These are phyloP conservation scores for Brassica nigra DNA, from an alignment of 345 rosid species.

Conservation along the genomic window DNA sequence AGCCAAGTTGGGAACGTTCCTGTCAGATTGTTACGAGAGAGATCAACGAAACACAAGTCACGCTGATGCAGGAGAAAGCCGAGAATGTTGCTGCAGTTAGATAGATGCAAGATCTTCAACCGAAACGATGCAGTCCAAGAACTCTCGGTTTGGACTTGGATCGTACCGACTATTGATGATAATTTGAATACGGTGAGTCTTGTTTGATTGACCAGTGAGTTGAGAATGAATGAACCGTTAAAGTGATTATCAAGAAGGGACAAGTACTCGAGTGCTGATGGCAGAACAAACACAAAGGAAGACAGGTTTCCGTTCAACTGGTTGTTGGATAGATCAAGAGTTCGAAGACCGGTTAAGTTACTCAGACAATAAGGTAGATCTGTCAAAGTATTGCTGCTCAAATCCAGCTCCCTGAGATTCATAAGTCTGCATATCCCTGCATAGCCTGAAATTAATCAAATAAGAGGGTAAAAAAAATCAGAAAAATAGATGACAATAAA, in stretches of 20 bases:
- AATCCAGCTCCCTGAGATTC: slow-evolving; percentile 33
- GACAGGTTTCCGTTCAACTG: slow-evolving; percentile 27
- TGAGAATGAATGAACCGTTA: slow-evolving; percentile 28
- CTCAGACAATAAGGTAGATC: slow-evolving; percentile 22
- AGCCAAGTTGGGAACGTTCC: slow-evolving; percentile 37
- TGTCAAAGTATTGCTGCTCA: slow-evolving; percentile 27
- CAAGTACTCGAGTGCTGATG: slow-evolving; percentile 26
- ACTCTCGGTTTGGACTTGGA: slow-evolving; percentile 23
- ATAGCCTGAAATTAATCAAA: slow-evolving; percentile 20
- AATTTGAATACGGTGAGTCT: slow-evolving; percentile 29
- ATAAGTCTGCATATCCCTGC: slow-evolving; percentile 26
- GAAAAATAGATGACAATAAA: neutral
- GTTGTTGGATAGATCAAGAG: slow-evolving; percentile 37
- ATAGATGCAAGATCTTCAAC: slow-evolving; percentile 19
- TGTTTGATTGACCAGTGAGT: slow-evolving; percentile 31
- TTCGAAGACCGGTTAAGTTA: slow-evolving; percentile 25
- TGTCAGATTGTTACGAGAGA: slow-evolving; percentile 22
- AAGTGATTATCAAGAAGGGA: slow-evolving; percentile 32
- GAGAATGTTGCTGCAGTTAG: slow-evolving; percentile 5
- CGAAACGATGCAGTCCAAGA: slow-evolving; percentile 32
- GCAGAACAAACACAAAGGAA: slow-evolving; percentile 20
- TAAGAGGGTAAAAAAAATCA: slow-evolving; percentile 4
- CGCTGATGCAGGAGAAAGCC: slow-evolving; percentile 23
- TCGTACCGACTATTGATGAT: slow-evolving; percentile 11
- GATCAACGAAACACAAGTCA: slow-evolving; percentile 28